Base-by-base conservation (phyloP, 805 yeast species). In the Vanderwaltozyma tropicalis region DNA sequence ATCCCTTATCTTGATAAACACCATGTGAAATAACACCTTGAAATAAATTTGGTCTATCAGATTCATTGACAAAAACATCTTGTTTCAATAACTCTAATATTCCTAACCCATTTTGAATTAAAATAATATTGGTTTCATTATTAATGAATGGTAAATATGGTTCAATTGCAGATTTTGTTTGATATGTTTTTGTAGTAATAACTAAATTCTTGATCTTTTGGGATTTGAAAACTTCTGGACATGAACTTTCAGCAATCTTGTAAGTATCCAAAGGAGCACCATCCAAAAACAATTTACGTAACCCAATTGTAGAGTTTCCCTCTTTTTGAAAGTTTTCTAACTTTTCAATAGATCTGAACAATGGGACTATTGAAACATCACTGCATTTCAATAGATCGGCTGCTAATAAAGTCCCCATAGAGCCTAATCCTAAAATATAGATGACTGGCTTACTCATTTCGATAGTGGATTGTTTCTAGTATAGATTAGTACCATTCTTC, bases 81-180 rank as follows among this genome's bases (percentile, higher is more conserved):
- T 64, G 59, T n/a, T 65, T 61, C 21, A 87, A 52, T 31, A 68
- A 65, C 8, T 81, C 81, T 7, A 72, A 63, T 16, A 82, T 78
- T 7, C 97, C 97, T 67, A 87, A 69, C 1, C 98, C 98, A 55
- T 89, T 92, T 48, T 92, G 97, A 6, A 89, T 59, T 17, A 92
- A 59, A 28, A 89, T 50, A 11, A 88, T 61, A 42, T 76, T 80
- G 2, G 94, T 74, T 2, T 66, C 52, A 2, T 61, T 50, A 22
- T 61, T 55, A 19, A 89, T 67, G 38, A 62, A 61, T 2, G 69
- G 66, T 15, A 74, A 43, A 37, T 76, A 65, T 4, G 80, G 80
- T 26, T 51, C 53, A 14, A 88, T 41, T 0, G 96, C 94, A 4
- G 57, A 55, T 17, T 66, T 61, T 0, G 94, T 80, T 49, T 81